Evolutionary conservation across 1,284 basidiomycete species (phyloP).

Genomic region (Schizopora paradoxa): DNA sequence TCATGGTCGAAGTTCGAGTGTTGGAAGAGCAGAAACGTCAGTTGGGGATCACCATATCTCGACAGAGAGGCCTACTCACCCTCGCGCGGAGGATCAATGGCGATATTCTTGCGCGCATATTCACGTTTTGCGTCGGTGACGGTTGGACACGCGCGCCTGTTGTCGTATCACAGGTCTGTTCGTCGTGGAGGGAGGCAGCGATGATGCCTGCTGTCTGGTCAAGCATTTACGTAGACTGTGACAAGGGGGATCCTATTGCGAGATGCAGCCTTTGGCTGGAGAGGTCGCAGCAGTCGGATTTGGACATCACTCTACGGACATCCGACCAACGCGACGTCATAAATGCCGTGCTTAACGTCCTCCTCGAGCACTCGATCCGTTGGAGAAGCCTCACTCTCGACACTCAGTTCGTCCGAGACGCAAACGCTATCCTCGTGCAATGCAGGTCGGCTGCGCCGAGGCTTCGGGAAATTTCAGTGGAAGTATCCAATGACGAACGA

Average conservation of each 20-base stretch:
- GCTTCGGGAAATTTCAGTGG: constrained; percentile 9
- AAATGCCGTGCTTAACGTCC: constrained; percentile 6
- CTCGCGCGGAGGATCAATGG: constrained; percentile 50
- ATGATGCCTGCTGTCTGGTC: constrained; percentile 52
- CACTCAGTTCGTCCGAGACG: constrained; percentile 7
- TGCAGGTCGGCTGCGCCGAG: constrained; percentile 2
- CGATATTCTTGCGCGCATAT: constrained; percentile 52
- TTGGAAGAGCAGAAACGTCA: constrained; percentile 40
- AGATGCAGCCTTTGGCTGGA: constrained; percentile 23
- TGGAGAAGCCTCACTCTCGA: constrained; percentile 15
- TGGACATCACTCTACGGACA: constrained; percentile 15
- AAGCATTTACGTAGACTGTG: constrained; percentile 46
- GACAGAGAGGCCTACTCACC: constrained; percentile 45
- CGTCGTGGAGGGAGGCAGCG: constrained; percentile 52
- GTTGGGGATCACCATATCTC: constrained; percentile 37
- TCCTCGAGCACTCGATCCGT: constrained; percentile 1
- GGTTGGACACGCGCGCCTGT: constrained; percentile 54
- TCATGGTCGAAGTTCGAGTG: constrained; percentile 36
- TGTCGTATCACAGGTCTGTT: constrained; percentile 53
- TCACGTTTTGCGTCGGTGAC: constrained; percentile 43
- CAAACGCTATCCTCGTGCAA: constrained; percentile 11
- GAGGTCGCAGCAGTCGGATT: constrained; percentile 13
- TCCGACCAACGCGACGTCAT: constrained; percentile 5
- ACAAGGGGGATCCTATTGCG: constrained; percentile 37
- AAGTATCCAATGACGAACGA: constrained; percentile 1